A percentile compares a stretch with the other conserved stretches of the same genome.
Conservation (phyloP, 768 basidiomycete species). For the Heimioporus sp. region DNA sequence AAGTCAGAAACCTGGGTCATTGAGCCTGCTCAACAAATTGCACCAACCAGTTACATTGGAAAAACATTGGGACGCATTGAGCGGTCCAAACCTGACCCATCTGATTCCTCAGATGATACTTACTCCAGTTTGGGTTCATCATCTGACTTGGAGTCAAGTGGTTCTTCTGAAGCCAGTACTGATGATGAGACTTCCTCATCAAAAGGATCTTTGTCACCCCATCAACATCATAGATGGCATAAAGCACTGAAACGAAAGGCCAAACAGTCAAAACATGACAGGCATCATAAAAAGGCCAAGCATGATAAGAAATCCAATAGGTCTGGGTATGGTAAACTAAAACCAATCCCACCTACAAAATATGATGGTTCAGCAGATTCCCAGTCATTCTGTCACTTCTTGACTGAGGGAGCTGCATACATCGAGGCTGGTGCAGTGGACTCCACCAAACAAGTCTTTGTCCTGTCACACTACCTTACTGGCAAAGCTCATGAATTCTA, state of each 20-base stretch:
- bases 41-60: not conserved
- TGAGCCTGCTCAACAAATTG: not conserved
- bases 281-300: too few species aligned
- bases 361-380: conserved; percentile 14
- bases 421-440: conserved; percentile 18
- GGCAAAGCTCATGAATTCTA: conserved; percentile 33
- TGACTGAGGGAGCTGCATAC: conserved; percentile 14
- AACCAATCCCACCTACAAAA: conserved; percentile 11
- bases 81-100: too few species aligned
- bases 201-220: too few species aligned
- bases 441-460: conserved; percentile 12
- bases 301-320: too few species aligned
- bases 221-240: too few species aligned
- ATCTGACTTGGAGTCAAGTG: too few species aligned
- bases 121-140: too few species aligned
- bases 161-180: too few species aligned
- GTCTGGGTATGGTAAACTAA: conserved; percentile 9
- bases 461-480: conserved; percentile 24
- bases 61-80: not conserved
- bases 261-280: too few species aligned
- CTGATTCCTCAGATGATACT: too few species aligned
- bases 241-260: too few species aligned
- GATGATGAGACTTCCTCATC: too few species aligned
- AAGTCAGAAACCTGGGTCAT: not conserved
- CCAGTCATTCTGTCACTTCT: conserved; percentile 7